These are phyloP conservation scores for Nematocida displodere DNA, from an alignment of 371 early-diverging fungal species.

Conservation along the genomic window DNA sequence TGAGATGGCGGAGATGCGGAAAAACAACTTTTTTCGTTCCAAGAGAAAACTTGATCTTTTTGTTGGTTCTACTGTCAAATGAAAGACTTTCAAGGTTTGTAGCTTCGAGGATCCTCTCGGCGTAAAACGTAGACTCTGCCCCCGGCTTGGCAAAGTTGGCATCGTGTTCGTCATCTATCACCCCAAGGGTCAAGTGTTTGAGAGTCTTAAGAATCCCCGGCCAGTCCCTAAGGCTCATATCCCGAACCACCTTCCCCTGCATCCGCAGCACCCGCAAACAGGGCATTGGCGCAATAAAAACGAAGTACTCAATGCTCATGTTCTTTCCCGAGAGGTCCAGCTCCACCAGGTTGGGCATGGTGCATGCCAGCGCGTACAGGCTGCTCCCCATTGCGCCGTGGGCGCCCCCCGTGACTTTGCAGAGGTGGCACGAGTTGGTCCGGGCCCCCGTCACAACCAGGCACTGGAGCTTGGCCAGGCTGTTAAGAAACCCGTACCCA, in stretches of 20 bases:
- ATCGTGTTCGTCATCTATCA: slow-evolving; percentile 36
- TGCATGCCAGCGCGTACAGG: slow-evolving; percentile 46
- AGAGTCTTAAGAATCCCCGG: slow-evolving; percentile 47
- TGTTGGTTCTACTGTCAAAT: slow-evolving; percentile 36
- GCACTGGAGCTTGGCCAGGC: background rate
- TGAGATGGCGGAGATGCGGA: slow-evolving; percentile 40
- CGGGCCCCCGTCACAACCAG: slow-evolving; percentile 18
- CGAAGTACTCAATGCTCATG: slow-evolving; percentile 52
- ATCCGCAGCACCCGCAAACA: slow-evolving; percentile 18
- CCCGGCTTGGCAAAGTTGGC: background rate
- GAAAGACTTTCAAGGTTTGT: slow-evolving; percentile 50
- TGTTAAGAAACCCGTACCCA: slow-evolving; percentile 29
- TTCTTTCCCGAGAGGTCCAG: slow-evolving; percentile 42
- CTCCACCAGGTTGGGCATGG: slow-evolving; percentile 35
- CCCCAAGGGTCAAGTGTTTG: slow-evolving; percentile 35
- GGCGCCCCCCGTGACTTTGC: slow-evolving; percentile 20
- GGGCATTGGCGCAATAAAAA: slow-evolving; percentile 35
- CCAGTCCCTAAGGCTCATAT: slow-evolving; percentile 53
- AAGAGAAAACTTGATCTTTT: slow-evolving; percentile 43
- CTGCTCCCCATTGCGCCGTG: slow-evolving; percentile 25
- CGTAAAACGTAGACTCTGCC: slow-evolving; percentile 43
- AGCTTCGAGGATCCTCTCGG: slow-evolving; percentile 46
- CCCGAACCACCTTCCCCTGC: slow-evolving; percentile 42
- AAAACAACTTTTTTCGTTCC: slow-evolving; percentile 49
- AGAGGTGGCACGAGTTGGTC: slow-evolving; percentile 23